Conservation (phyloP, 768 basidiomycete species). For the Leccinum subgranulosum region DNA sequence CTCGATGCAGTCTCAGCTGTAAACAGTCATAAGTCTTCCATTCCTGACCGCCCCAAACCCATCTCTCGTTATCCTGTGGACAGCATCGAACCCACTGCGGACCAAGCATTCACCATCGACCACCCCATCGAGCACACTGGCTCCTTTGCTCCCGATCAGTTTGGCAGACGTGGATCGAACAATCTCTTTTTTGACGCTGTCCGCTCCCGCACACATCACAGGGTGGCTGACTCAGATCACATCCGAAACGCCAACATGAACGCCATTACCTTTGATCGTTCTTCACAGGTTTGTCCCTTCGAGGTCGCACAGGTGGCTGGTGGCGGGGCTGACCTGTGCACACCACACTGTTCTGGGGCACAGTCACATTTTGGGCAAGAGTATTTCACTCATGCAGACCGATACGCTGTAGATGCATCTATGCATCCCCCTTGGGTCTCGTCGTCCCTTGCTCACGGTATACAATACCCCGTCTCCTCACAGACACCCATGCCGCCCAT, state of each 20-base stretch:
- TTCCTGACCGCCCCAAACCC: conserved; percentile 19
- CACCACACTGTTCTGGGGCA: conserved; percentile 14
- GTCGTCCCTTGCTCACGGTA: conserved; percentile 23
- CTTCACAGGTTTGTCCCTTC: conserved; percentile 20
- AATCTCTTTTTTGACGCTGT: conserved; percentile 40
- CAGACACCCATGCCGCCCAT: conserved; percentile 28
- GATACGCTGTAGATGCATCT: conserved; percentile 18
- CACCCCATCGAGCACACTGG: conserved; percentile 12
- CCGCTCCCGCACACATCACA: conserved; percentile 25
- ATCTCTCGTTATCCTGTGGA: conserved; percentile 17
- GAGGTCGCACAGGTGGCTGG: conserved; percentile 18
- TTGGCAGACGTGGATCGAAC: conserved; percentile 35
- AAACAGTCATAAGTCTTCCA: conserved; percentile 8
- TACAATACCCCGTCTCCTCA: conserved; percentile 28
- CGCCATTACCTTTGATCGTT: conserved; percentile 17
- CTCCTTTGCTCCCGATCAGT: conserved; percentile 18
- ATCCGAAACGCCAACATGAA: conserved; percentile 20
- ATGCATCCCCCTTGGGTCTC: conserved; percentile 28
- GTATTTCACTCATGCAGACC: conserved; percentile 28
- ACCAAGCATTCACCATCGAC: conserved; percentile 13
- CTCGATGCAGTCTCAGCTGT: conserved; percentile 9
- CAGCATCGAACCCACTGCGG: conserved; percentile 10
- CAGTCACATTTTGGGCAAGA: conserved; percentile 26
- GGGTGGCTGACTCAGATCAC: conserved; percentile 20
- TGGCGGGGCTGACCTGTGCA: conserved; percentile 26